phyloP scores from a whole-genome alignment of 2,329 filamentous ascomycete genomes.

The Alternaria burnsii region DNA sequence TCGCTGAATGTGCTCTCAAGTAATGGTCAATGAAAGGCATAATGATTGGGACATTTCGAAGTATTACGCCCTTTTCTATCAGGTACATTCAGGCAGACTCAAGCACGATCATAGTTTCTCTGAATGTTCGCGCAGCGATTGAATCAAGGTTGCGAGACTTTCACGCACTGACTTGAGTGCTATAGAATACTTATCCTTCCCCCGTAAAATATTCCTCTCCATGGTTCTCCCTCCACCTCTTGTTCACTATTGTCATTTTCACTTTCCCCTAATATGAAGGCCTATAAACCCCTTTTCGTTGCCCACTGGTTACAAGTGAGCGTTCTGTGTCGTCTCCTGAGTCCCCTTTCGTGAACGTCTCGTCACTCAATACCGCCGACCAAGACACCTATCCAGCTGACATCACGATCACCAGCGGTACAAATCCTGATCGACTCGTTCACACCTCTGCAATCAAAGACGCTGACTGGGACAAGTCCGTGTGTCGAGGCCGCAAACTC shows the following conservation, averaged over 20 bases:
- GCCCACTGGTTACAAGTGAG: background rate
- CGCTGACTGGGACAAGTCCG: background rate
- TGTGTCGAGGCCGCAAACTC: conserved; percentile 1
- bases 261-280: background rate
- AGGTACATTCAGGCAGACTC: background rate
- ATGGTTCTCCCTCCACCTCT: background rate
- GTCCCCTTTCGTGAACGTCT: background rate
- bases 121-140: background rate
- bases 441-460: background rate
- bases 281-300: background rate
- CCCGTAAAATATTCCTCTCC: background rate
- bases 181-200: background rate
- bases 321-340: background rate
- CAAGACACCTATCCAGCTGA: background rate
- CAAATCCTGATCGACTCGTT: background rate
- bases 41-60: background rate
- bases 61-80: background rate
- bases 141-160: background rate
- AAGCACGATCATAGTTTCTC: background rate
- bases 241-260: background rate
- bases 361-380: background rate
- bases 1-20: background rate
- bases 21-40: background rate
- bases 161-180: background rate
- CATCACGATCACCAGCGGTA: background rate